Percentiles rank a stretch among this genome's conserved stretches.
Conservation (phyloP, 768 basidiomycete genomes). For the Boletus reticulatus region DNA sequence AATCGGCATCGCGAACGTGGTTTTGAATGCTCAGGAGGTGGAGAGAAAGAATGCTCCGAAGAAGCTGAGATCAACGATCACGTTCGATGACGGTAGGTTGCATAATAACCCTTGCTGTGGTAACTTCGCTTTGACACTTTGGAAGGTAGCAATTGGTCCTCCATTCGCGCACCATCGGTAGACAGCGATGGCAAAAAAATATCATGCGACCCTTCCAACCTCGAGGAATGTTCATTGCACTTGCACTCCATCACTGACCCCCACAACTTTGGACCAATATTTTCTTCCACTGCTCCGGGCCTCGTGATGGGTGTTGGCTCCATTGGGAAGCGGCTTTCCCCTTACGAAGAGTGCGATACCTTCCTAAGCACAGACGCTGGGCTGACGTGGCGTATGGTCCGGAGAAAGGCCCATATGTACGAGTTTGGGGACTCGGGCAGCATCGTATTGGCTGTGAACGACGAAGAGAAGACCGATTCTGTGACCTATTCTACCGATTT, state of each 20-base stretch:
- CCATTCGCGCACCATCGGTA: slow-evolving; percentile 55
- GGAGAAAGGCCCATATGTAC: slow-evolving; percentile 80
- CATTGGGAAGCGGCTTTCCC: slow-evolving; percentile 61
- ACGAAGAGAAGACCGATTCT: slow-evolving; percentile 71
- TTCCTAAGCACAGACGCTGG: slow-evolving; percentile 93
- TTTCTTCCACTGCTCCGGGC: slow-evolving; percentile 93
- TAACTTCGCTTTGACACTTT: neutral
- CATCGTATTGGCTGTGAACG: slow-evolving; percentile 77
- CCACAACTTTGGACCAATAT: slow-evolving; percentile 92
- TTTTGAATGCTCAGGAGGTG: slow-evolving; percentile 81
- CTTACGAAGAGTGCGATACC: slow-evolving; percentile 88
- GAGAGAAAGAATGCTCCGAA: slow-evolving; percentile 70
- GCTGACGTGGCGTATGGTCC: slow-evolving; percentile 78
- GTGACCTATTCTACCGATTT: slow-evolving; percentile 81
- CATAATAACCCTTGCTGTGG: neutral
- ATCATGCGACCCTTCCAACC: slow-evolving; percentile 56
- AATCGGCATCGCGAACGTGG: slow-evolving; percentile 87
- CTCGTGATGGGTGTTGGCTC: slow-evolving; percentile 96
- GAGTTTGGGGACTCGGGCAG: slow-evolving; percentile 93
- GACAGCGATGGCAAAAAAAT: slow-evolving; percentile 63
- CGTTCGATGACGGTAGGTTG: slow-evolving; percentile 80
- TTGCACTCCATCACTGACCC: slow-evolving; percentile 89
- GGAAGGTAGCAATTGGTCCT: slow-evolving; percentile 70
- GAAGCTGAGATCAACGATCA: slow-evolving; percentile 73
- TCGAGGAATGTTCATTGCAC: slow-evolving; percentile 75